Conservation (phyloP, 2,329 filamentous ascomycete genomes). For the Penicillium hesseltinei region DNA sequence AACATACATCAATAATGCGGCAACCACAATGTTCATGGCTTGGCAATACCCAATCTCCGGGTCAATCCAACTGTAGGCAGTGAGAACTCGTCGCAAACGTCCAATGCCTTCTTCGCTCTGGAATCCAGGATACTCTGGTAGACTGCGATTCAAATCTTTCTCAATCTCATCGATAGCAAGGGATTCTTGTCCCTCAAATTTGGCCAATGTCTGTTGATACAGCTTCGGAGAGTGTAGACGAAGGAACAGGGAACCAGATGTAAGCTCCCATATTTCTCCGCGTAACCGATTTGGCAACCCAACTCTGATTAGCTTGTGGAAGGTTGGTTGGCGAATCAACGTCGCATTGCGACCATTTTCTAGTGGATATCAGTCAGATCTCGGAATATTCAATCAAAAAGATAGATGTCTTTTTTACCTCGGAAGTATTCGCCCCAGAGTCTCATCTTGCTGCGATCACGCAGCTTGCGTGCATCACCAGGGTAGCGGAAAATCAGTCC, state of each 20-base stretch:
- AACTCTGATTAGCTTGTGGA: conserved; percentile 95
- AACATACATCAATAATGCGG: conserved; percentile 81
- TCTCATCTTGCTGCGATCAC: conserved; percentile 95
- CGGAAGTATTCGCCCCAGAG: conserved; percentile 95
- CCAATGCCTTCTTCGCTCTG: conserved; percentile 95
- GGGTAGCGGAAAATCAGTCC: conserved; percentile 93
- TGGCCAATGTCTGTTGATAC: conserved; percentile 78
- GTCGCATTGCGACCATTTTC: conserved; percentile 94
- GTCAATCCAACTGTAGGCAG: conserved; percentile 97
- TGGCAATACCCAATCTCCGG: conserved; percentile 96
- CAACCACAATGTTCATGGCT: conserved; percentile 99
- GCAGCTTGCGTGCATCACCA: conserved; percentile 87
- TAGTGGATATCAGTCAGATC: conserved; percentile 25
- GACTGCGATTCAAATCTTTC: conserved; percentile 92
- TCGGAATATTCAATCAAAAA: background rate
- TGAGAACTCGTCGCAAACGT: conserved; percentile 82
- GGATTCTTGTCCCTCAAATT: conserved; percentile 81
- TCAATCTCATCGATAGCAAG: conserved; percentile 98
- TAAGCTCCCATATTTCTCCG: conserved; percentile 94
- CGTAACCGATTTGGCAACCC: conserved; percentile 88
- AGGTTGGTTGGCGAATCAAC: conserved; percentile 89
- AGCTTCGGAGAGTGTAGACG: conserved; percentile 80
- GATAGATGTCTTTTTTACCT: conserved; percentile 32
- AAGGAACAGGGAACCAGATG: conserved; percentile 85
- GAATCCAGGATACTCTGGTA: conserved; percentile 96